Evolutionary conservation across 352 stramenopile genomes (phyloP).

Genomic region (Phytophthora quininea): DNA sequence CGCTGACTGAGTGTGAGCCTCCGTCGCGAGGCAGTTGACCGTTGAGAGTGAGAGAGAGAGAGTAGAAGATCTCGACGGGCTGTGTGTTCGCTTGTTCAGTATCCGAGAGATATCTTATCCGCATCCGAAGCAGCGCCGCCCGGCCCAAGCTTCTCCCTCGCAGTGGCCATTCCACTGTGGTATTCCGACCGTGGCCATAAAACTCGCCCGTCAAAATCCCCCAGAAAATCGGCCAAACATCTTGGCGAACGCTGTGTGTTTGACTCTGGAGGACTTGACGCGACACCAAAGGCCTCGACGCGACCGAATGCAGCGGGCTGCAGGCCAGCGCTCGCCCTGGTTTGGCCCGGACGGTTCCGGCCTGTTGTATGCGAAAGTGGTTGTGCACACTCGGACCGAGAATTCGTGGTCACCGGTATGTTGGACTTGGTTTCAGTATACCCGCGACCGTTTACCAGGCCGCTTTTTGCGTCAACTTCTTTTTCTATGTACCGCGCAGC

Average conservation of each 20-base stretch:
- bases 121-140: not conserved
- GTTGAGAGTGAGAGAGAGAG: no score
- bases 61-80: no score
- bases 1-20: no score
- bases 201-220: not conserved
- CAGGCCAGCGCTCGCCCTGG: not conserved
- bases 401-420: not conserved
- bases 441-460: not conserved
- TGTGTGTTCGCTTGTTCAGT: no score
- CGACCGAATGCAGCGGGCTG: not conserved
- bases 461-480: not conserved
- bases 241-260: not conserved
- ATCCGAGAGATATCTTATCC: no score
- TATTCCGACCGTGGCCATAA: constrained; percentile 1
- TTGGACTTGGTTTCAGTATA: constrained; percentile 1
- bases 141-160: not conserved
- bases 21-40: no score
- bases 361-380: not conserved
- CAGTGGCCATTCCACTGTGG: not conserved
- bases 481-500: not conserved
- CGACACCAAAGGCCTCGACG: not conserved
- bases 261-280: not conserved
- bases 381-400: not conserved
- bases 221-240: no score
- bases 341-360: not conserved